Evolutionary conservation across 305 asterid genomes (phyloP).

Genomic region (Fraxinus ornus): DNA sequence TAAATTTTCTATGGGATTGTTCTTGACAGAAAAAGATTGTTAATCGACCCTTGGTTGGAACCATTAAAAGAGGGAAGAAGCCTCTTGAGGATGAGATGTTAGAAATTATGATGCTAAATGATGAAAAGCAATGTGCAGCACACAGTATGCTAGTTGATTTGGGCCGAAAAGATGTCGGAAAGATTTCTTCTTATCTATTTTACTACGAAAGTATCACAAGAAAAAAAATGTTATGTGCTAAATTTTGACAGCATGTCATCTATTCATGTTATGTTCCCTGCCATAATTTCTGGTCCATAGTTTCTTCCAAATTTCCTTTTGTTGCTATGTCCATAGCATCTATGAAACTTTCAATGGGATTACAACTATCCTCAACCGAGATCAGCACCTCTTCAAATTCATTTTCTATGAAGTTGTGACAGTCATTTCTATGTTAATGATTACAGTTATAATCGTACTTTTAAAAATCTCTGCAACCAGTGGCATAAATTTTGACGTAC

Average conservation of each 20-base stretch:
- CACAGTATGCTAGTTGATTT: slow-evolving; percentile 86
- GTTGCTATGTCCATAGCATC: neutral
- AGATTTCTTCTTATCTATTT: slow-evolving; percentile 42
- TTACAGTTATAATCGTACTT: neutral
- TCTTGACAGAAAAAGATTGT: slow-evolving; percentile 57
- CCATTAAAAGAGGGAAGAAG: slow-evolving; percentile 72
- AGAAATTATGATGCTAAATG: slow-evolving; percentile 56
- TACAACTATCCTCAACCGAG: too few species aligned
- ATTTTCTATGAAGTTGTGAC: neutral
- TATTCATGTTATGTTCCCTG: neutral
- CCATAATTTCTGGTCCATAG: neutral
- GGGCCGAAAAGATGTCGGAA: slow-evolving; percentile 87
- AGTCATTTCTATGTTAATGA: too few species aligned
- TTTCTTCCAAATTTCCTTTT: neutral
- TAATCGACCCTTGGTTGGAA: slow-evolving; percentile 89
- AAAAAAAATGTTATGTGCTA: neutral
- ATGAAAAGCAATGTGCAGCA: slow-evolving; percentile 79
- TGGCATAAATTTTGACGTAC: too few species aligned
- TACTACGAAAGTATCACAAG: too few species aligned
- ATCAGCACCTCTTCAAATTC: neutral
- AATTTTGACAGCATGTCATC: slow-evolving; percentile 9
- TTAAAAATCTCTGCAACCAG: too few species aligned
- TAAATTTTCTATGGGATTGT: slow-evolving; percentile 9
- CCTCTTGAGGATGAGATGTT: slow-evolving; percentile 56
- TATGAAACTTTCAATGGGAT: neutral